A percentile compares a stretch with the other conserved stretches of the same genome.
phyloP scores from a whole-genome alignment of 2,329 filamentous ascomycete genomes.

The Catunica adiposa region DNA sequence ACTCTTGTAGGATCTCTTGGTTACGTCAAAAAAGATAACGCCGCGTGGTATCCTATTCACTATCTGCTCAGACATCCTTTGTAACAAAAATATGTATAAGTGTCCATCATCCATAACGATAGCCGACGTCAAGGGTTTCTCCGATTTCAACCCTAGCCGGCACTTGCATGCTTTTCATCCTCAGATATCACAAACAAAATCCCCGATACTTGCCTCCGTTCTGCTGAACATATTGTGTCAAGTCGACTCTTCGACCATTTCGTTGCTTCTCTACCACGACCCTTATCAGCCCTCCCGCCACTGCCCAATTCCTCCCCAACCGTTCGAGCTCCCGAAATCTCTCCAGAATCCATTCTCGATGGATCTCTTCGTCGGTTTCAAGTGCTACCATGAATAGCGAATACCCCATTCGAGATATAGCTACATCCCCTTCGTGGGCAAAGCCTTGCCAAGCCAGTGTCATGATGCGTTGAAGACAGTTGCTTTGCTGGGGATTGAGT shows the following conservation, averaged over 20 bases:
- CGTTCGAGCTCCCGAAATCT: not conserved
- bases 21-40: too few relatives aligned
- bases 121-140: not conserved
- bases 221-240: not conserved
- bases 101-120: not conserved
- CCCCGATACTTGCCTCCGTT: not conserved
- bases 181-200: slow-evolving; percentile 1
- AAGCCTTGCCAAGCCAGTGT: not conserved
- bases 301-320: not conserved
- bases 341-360: not conserved
- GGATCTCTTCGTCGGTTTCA: not conserved
- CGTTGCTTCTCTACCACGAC: not conserved
- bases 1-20: too few relatives aligned
- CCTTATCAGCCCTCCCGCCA: not conserved
- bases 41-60: too few relatives aligned
- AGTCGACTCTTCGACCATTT: not conserved
- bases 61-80: too few relatives aligned
- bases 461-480: not conserved
- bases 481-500: not conserved
- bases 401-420: not conserved
- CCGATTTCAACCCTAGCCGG: not conserved
- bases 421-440: not conserved
- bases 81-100: too few relatives aligned
- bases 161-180: not conserved
- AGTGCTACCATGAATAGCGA: not conserved